Evolutionary conservation across 306 rosid genomes (phyloP).

Genomic region (Rosa rugosa): DNA sequence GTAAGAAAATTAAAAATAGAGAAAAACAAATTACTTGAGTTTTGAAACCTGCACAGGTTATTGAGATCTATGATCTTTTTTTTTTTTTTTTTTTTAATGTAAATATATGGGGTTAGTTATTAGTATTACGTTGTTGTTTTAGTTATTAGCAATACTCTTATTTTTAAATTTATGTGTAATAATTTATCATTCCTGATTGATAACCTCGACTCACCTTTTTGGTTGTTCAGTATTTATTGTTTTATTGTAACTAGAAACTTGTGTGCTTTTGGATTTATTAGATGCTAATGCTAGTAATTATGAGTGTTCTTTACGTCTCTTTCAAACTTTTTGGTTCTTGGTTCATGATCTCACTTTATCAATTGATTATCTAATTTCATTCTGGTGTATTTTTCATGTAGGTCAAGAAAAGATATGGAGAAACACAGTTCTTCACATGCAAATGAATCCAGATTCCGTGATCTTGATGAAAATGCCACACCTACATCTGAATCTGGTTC

Average conservation of each 20-base stretch:
- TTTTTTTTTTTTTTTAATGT: background rate
- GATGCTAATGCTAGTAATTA: background rate
- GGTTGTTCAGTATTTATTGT: background rate
- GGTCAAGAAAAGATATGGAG: conserved; percentile 53
- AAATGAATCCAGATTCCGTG: conserved; percentile 46
- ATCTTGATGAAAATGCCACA: conserved; percentile 47
- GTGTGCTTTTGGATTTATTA: background rate
- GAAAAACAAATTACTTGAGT: background rate
- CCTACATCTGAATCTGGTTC: conserved; percentile 78
- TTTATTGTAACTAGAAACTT: background rate
- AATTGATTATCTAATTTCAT: background rate
- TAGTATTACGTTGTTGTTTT: background rate
- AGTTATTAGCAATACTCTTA: background rate
- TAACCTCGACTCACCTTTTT: background rate
- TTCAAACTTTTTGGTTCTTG: background rate
- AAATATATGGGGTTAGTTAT: background rate
- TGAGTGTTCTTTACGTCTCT: background rate
- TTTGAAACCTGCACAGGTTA: background rate
- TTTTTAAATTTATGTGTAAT: background rate
- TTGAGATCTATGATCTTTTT: background rate
- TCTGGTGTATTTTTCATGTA: conserved; percentile 28
- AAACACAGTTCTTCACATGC: conserved; percentile 39
- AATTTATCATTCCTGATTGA: background rate
- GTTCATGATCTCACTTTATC: background rate
- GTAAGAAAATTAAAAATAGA: background rate